Evolutionary conservation across 371 early-diverging fungal genomes (phyloP).

Genomic region (Mucor indicus): DNA sequence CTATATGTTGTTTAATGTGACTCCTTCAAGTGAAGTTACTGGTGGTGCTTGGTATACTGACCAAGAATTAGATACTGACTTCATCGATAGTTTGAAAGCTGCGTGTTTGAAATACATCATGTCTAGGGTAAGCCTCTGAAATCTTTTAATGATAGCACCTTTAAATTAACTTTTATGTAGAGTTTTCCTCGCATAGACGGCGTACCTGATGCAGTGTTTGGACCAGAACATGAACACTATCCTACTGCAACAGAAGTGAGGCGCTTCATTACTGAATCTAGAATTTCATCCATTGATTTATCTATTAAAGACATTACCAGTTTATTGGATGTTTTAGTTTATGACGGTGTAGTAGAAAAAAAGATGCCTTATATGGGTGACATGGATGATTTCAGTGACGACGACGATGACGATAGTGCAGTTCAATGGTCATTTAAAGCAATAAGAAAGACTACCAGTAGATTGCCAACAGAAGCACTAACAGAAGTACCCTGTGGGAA

Average conservation of each 20-base stretch:
- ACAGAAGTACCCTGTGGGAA: slow-evolving; percentile 85
- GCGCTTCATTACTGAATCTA: slow-evolving; percentile 66
- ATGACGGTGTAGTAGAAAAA: slow-evolving; percentile 85
- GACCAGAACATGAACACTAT: slow-evolving; percentile 60
- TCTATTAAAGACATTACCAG: slow-evolving; percentile 73
- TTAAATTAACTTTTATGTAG: slow-evolving; percentile 20
- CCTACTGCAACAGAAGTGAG: slow-evolving; percentile 73
- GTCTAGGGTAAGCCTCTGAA: slow-evolving; percentile 51
- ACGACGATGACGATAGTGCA: slow-evolving; percentile 42
- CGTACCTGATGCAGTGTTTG: slow-evolving; percentile 50
- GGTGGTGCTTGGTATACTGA: slow-evolving; percentile 98
- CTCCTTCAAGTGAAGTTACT: slow-evolving; percentile 91
- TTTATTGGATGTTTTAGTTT: slow-evolving; percentile 84
- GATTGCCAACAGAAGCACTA: slow-evolving; percentile 50
- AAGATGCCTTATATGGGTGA: slow-evolving; percentile 51
- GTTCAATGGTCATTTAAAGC: slow-evolving; percentile 79
- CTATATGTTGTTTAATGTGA: slow-evolving; percentile 90
- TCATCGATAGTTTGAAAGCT: slow-evolving; percentile 81
- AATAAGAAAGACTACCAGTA: slow-evolving; percentile 43
- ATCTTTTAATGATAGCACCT: background rate
- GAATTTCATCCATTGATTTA: slow-evolving; percentile 75
- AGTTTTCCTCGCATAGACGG: slow-evolving; percentile 63
- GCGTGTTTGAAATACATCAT: slow-evolving; percentile 77
- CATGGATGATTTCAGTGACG: slow-evolving; percentile 54
- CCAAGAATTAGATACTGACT: slow-evolving; percentile 93